Percentiles rank a stretch among this genome's conserved stretches.
Evolutionary conservation across 1,139 yeast genomes (phyloP).

Genomic region (Suhomyces wounanorum): DNA sequence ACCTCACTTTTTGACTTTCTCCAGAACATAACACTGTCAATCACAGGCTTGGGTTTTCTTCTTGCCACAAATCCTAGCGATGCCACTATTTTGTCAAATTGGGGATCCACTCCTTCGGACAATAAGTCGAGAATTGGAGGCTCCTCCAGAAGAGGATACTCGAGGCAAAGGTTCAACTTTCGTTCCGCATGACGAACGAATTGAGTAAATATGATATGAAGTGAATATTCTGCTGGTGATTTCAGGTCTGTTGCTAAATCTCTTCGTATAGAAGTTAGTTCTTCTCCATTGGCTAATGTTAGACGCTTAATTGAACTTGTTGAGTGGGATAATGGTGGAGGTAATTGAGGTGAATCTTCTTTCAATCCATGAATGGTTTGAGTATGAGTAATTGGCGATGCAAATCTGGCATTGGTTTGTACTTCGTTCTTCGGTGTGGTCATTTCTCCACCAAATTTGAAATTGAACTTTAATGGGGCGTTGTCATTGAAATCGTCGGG

Average conservation of each 20-base stretch:
- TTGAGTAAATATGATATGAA: constrained; percentile 91
- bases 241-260: constrained; percentile 65
- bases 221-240: constrained; percentile 89
- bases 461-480: constrained; percentile 13
- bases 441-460: constrained; percentile 5
- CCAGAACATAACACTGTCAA: constrained; percentile 99
- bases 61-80: constrained; percentile 90
- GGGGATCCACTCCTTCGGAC: constrained; percentile 84
- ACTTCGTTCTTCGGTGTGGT: background rate
- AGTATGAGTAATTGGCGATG: constrained; percentile 27
- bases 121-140: constrained; percentile 82
- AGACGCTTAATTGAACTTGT: constrained; percentile 25
- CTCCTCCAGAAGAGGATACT: constrained; percentile 67
- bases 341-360: constrained; percentile 37
- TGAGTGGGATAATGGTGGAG: constrained; percentile 28
- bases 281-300: constrained; percentile 36
- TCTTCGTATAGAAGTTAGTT: constrained; percentile 38
- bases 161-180: constrained; percentile 73
- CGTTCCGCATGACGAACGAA: constrained; percentile 93
- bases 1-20: constrained; percentile 86
- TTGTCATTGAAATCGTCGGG: background rate
- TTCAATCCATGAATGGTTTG: constrained; percentile 17
- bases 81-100: constrained; percentile 80
- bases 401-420: constrained; percentile 8
- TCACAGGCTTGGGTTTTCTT: constrained; percentile 90